phyloP scores from a whole-genome alignment of 2,329 filamentous ascomycete genomes.

The Beauveria sp. region DNA sequence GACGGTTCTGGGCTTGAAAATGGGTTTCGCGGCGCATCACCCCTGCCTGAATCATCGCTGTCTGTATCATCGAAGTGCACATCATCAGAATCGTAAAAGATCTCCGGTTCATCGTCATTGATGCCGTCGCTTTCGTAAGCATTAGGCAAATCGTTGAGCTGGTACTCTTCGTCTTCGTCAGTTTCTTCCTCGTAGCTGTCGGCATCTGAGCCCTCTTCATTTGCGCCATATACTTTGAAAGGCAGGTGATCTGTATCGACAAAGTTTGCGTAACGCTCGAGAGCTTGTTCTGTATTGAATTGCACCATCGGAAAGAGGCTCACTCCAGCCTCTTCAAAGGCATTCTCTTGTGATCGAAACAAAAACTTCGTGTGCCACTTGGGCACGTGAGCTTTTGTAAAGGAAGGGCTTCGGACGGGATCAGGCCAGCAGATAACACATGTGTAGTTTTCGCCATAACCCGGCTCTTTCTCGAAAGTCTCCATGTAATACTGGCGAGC shows the following conservation, averaged over 20 bases:
- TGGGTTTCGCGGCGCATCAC: constrained; percentile 10
- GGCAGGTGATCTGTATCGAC: constrained; percentile 2
- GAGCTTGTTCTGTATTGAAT: constrained; percentile 19
- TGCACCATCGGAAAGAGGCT: constrained; percentile 24
- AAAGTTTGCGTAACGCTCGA: constrained; percentile 16
- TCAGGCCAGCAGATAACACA: constrained; percentile 29
- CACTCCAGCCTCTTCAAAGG: constrained; percentile 12
- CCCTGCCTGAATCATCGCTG: constrained; percentile 9
- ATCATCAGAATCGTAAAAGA: constrained; percentile 16
- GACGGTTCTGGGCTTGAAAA: constrained; percentile 27
- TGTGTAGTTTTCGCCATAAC: constrained; percentile 19
- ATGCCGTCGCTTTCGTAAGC: constrained; percentile 34
- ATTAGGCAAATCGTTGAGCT: constrained; percentile 15
- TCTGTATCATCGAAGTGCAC: constrained; percentile 20
- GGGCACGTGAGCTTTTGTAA: constrained; percentile 20
- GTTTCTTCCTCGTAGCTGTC: constrained; percentile 11
- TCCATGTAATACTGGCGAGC: constrained; percentile 21
- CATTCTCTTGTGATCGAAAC: neutral
- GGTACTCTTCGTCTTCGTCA: constrained; percentile 14
- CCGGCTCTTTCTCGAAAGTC: constrained; percentile 19
- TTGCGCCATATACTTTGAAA: constrained; percentile 5
- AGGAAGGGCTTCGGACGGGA: constrained; percentile 21
- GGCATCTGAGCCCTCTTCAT: neutral
- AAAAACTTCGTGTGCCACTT: constrained; percentile 11
- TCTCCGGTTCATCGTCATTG: constrained; percentile 27